Evolutionary conservation across 805 yeast species (phyloP), one percentile per base, ranked within the genome.

Genomic region (Jamesozyma spencerorum): DNA sequence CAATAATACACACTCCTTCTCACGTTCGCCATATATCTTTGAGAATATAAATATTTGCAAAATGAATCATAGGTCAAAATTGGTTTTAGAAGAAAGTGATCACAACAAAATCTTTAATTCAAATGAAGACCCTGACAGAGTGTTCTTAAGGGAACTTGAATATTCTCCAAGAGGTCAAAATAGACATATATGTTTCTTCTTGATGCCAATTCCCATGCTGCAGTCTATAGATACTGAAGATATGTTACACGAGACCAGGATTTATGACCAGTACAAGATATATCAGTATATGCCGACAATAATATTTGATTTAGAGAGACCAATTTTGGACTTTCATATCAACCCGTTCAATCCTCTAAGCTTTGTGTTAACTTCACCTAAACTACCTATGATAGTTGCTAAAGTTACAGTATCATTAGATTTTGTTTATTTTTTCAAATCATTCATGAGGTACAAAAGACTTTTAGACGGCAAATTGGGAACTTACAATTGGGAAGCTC

Each of bases 371-470:
- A 78, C 68, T 45, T 83, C 72, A 62, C 87, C 96, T 51, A 83
- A 94, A 1, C 92, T 86, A 2, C 95, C 96, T 46, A 84, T 79
- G 7, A 84, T 85, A 42, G 87, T 83, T 45, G 95, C 74, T 67
- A 90, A 87, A 37, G 41, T 55, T 6, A 43, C 47, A 28, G 19
- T 57, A 13, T 51, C 58, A 6, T 38, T 39, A 39, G 38, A 42
- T 1, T 57, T 45, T 35, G 46, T 50, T 17, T 42, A 45, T 13
- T 57, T 50, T 41, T 46, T 53, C 18, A 35, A 42, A 22, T 40
- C 51, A 17, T 46, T 46, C 34, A 45, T 47, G 15, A 37, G 37
- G 6, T 33, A 48, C 22, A 55, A 54, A 31, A 36, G 41, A 22
- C n/a, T n/a, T n/a, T n/a, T n/a, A n/a, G n/a, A n/a, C n/a, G n/a